Evolutionary conservation across 495 filamentous ascomycete species (phyloP).

Genomic region (Penicillium flavigenum): DNA sequence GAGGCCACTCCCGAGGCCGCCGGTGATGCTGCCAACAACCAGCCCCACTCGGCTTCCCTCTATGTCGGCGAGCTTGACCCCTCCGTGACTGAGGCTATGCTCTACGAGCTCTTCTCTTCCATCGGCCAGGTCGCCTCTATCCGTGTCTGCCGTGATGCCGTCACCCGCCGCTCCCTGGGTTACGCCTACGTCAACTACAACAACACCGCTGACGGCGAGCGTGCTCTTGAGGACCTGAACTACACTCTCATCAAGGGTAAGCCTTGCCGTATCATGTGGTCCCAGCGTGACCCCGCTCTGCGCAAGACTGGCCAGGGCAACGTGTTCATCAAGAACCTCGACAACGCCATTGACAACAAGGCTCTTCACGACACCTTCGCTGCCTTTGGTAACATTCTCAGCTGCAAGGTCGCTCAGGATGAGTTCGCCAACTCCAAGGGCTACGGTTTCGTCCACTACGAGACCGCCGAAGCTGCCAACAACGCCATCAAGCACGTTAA

Average conservation of each 20-base stretch:
- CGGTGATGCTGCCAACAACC: conserved; percentile 63
- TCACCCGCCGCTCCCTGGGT: conserved; percentile 96
- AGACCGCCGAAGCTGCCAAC: conserved; percentile 95
- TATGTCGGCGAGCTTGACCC: conserved; percentile 98
- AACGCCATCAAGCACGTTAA: conserved; percentile 99
- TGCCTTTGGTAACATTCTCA: conserved; percentile 97
- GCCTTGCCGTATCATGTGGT: conserved; percentile 99
- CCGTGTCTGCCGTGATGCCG: conserved; percentile 98
- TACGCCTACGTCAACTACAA: conserved; percentile 99
- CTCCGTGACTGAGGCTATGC: conserved; percentile 98
- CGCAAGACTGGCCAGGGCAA: conserved; percentile 99
- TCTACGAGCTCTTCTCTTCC: conserved; percentile 99
- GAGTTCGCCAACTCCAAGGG: conserved; percentile 95
- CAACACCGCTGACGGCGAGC: conserved; percentile 92
- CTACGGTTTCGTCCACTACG: conserved; percentile 99
- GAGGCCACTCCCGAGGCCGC: conserved; percentile 36
- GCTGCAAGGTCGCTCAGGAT: conserved; percentile 99
- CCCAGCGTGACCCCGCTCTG: conserved; percentile 96
- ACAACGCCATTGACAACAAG: conserved; percentile 99
- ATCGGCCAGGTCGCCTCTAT: conserved; percentile 99
- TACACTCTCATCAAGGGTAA: conserved; percentile 99
- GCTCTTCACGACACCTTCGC: conserved; percentile 99
- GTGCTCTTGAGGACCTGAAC: conserved; percentile 98
- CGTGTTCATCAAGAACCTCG: conserved; percentile 99
- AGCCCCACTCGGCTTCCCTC: conserved; percentile 91